Conservation (phyloP, 345 rosid species). For the Gossypium anomalum region DNA sequence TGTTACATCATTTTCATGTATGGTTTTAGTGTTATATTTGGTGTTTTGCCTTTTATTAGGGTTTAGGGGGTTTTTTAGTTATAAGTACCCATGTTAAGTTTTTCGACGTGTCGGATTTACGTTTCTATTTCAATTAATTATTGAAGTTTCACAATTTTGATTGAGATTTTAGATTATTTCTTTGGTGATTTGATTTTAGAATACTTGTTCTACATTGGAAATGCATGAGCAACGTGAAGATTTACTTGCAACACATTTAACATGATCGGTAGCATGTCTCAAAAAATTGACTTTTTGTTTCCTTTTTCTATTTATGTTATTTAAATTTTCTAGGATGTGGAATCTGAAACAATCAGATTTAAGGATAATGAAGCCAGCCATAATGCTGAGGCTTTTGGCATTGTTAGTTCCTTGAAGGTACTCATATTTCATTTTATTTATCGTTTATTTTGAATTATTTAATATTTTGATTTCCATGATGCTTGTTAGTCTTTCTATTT, state of each 20-base stretch:
- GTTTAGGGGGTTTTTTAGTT: background rate
- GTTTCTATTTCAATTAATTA: background rate
- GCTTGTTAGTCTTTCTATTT: conserved; percentile 5
- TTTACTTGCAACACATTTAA: background rate
- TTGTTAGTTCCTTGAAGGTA: conserved; percentile 66
- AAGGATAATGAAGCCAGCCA: conserved; percentile 42
- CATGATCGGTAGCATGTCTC: background rate
- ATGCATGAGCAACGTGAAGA: background rate
- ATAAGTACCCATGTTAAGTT: background rate
- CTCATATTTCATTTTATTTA: background rate
- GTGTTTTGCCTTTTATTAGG: background rate
- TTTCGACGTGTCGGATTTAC: background rate
- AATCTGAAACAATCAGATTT: conserved; percentile 48
- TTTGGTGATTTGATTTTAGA: background rate
- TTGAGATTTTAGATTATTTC: background rate
- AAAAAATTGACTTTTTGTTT: background rate
- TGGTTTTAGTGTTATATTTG: background rate
- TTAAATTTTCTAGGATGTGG: conserved; percentile 52
- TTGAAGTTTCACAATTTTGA: background rate
- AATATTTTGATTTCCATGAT: conserved; percentile 1
- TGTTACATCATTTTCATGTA: background rate
- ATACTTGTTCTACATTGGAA: background rate
- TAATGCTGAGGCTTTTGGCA: conserved; percentile 46
- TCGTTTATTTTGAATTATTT: conserved; percentile 5
- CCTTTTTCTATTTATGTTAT: background rate